phyloP scores from a whole-genome alignment of 495 filamentous ascomycete species.

The Aspergillus cavernicola region DNA sequence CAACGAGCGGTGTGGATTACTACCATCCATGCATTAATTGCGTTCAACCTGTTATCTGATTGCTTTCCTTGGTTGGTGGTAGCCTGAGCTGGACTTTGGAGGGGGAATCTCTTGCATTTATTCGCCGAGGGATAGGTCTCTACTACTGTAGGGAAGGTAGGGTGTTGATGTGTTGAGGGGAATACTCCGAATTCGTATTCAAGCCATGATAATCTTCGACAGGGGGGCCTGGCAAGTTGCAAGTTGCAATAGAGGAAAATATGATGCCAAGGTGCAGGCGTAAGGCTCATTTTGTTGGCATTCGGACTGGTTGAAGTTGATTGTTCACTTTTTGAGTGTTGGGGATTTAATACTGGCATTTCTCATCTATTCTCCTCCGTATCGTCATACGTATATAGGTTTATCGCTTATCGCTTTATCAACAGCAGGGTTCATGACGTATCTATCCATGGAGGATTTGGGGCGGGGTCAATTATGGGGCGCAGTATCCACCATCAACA shows the following conservation, averaged over 20 bases:
- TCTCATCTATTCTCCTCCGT: neutral
- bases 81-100: neutral
- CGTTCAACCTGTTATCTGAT: too few relatives aligned
- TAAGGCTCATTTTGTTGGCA: neutral
- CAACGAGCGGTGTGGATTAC: neutral
- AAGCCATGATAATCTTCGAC: neutral
- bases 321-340: neutral
- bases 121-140: neutral
- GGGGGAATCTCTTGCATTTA: neutral
- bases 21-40: neutral
- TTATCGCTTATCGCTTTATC: too few relatives aligned
- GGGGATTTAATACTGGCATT: neutral
- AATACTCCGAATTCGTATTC: too few relatives aligned
- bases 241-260: neutral
- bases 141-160: too few relatives aligned
- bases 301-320: neutral
- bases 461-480: conserved; percentile 21
- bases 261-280: neutral
- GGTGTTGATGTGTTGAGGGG: too few relatives aligned
- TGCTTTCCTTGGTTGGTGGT: too few relatives aligned
- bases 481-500: conserved; percentile 60
- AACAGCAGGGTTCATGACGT: too few relatives aligned
- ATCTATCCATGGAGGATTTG: neutral
- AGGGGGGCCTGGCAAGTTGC: neutral
- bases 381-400: too few relatives aligned